Percentiles rank a stretch among this genome's conserved stretches.
phyloP scores from a whole-genome alignment of 352 stramenopile genomes.

The Phytophthora quininea region DNA sequence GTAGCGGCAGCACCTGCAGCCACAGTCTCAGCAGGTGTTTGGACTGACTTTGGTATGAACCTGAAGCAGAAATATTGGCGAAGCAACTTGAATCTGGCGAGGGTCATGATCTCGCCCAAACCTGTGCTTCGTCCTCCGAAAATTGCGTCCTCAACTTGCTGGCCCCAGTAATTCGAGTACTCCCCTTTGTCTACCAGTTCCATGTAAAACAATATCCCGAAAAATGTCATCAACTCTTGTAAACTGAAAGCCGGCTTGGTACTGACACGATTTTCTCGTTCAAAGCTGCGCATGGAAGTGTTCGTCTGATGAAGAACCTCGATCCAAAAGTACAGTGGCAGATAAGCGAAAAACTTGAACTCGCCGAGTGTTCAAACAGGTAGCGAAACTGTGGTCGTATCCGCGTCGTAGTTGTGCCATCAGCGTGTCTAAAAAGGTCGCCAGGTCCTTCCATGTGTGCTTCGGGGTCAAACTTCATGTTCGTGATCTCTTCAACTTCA shows the following conservation, averaged over 20 bases:
- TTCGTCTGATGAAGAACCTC: constrained; percentile 6
- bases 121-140: constrained; percentile 1
- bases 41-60: too few species aligned
- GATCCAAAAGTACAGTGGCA: constrained; percentile 15
- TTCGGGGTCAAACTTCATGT: constrained; percentile 4
- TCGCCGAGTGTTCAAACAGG: constrained; percentile 10
- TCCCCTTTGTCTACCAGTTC: constrained; percentile 24
- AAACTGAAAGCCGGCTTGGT: constrained; percentile 6
- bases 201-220: constrained; percentile 40
- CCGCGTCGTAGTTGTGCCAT: constrained; percentile 3
- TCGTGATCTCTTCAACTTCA: constrained; percentile 10
- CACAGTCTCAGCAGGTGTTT: too few species aligned
- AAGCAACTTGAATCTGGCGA: constrained; percentile 18
- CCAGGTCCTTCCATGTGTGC: constrained; percentile 2
- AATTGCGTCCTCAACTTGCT: constrained; percentile 12
- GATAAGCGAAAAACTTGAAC: constrained; percentile 19
- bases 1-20: too few species aligned
- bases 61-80: constrained; percentile 7
- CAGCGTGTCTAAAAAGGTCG: constrained; percentile 5
- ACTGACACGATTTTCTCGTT: not conserved
- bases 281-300: not conserved
- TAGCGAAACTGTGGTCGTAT: constrained; percentile 7
- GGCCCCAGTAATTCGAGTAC: constrained; percentile 33
- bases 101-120: constrained; percentile 12
- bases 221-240: constrained; percentile 37